These are phyloP conservation scores for Creolimax fragrantissima DNA, from an alignment of 78 protist genomes.

Conservation along the genomic window DNA sequence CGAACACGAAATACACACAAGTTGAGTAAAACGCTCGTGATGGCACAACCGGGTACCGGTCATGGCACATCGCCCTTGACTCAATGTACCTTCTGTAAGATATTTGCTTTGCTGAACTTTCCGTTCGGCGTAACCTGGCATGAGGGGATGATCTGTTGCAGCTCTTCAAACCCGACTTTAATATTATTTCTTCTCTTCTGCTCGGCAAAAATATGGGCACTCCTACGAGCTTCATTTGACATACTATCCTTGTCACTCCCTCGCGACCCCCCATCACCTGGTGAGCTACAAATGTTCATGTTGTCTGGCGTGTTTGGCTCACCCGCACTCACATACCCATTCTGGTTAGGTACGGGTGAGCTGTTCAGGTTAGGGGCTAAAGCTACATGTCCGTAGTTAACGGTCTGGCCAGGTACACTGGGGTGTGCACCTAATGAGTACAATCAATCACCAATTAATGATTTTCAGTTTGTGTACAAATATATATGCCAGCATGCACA, in stretches of 20 bases:
- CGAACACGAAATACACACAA: too few species aligned
- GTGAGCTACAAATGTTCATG: not conserved
- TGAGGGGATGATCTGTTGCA: slow-evolving; percentile 31
- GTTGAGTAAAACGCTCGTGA: too few species aligned
- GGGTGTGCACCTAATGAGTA: too few species aligned
- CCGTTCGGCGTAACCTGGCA: not conserved
- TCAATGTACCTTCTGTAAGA: not conserved
- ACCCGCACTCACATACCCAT: too few species aligned
- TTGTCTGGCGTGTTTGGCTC: not conserved
- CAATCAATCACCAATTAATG: too few species aligned
- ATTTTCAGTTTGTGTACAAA: too few species aligned
- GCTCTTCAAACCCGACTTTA: slow-evolving; percentile 33
- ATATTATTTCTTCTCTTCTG: slow-evolving; percentile 35
- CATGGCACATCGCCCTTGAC: too few species aligned
- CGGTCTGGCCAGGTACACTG: not conserved
- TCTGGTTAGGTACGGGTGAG: not conserved
- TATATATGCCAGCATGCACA: too few species aligned
- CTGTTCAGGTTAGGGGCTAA: not conserved
- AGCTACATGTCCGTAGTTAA: not conserved
- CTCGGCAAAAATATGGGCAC: slow-evolving; percentile 26
- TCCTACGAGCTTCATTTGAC: not conserved
- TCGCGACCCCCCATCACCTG: not conserved
- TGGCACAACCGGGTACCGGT: too few species aligned
- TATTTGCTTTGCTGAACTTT: not conserved
- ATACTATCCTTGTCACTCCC: not conserved